phyloP scores from a whole-genome alignment of 2,329 filamentous ascomycete species.

The Neocucurbitaria cava region DNA sequence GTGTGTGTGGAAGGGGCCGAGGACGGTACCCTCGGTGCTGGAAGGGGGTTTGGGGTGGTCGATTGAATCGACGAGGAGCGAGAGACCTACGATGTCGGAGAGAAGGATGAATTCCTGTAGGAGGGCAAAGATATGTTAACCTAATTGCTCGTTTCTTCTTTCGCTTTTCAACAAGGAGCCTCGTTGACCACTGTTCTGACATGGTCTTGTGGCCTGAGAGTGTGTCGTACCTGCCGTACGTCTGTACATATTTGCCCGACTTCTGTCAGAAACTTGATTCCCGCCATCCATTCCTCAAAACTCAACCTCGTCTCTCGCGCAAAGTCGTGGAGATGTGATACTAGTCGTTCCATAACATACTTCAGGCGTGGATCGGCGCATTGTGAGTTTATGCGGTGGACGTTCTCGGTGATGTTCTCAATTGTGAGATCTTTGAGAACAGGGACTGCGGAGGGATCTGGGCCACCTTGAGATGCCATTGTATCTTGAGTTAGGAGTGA shows the following conservation, averaged over 20 bases:
- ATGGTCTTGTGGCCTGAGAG: neutral
- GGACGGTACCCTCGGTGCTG: conserved; percentile 78
- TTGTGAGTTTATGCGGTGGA: conserved; percentile 76
- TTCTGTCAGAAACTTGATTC: conserved; percentile 72
- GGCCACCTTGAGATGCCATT: conserved; percentile 5
- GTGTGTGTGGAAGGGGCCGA: conserved; percentile 85
- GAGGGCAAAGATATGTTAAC: neutral
- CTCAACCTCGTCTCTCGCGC: conserved; percentile 78
- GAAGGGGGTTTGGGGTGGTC: conserved; percentile 78
- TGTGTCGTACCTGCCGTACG: conserved; percentile 67
- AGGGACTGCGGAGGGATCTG: conserved; percentile 13
- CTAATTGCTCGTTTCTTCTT: no score
- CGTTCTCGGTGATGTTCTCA: conserved; percentile 81
- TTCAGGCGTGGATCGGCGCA: conserved; percentile 69
- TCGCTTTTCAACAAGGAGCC: neutral
- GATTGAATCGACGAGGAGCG: conserved; percentile 80
- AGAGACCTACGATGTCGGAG: conserved; percentile 79
- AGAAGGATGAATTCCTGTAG: conserved; percentile 79
- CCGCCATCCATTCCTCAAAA: conserved; percentile 79
- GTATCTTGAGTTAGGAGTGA: neutral
- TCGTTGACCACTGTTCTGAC: no score
- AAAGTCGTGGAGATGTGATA: conserved; percentile 82
- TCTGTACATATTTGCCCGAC: conserved; percentile 77
- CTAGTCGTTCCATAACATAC: conserved; percentile 75
- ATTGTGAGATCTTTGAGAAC: conserved; percentile 71